Evolutionary conservation across 2,329 filamentous ascomycete species (phyloP).

Genomic region (Pleurostoma richardsiae): DNA sequence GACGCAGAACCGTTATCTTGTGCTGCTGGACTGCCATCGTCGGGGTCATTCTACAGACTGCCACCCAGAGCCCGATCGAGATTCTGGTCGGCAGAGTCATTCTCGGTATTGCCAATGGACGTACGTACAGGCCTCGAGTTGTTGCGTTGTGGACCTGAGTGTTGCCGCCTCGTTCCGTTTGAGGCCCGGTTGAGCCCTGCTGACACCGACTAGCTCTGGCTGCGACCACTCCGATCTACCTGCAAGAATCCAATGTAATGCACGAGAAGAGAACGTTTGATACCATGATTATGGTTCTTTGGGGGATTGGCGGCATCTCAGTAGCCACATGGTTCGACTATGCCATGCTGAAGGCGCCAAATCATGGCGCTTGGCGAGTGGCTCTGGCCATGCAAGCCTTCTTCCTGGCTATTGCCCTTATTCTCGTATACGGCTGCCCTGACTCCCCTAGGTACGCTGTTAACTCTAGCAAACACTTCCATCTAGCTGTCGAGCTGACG

Average conservation of each 20-base stretch:
- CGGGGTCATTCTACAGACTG: neutral
- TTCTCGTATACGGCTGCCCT: neutral
- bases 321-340: neutral
- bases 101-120: constrained; percentile 1
- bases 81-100: neutral
- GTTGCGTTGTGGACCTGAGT: too few species aligned
- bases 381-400: neutral
- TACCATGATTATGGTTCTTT: neutral
- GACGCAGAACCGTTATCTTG: neutral
- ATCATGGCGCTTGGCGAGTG: neutral
- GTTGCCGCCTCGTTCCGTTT: too few species aligned
- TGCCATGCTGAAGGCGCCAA: neutral
- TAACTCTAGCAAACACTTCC: neutral
- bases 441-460: neutral
- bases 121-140: neutral
- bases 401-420: neutral
- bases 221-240: neutral
- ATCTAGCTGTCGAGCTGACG: neutral
- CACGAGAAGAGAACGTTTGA: neutral
- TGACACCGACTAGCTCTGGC: neutral
- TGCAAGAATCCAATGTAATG: constrained; percentile 1
- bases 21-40: neutral
- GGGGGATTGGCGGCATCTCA: neutral
- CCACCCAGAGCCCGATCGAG: neutral
- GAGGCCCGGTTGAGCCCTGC: neutral